phyloP scores from a whole-genome alignment of 129 eudicot genomes.

The Pulicaria dysenterica region DNA sequence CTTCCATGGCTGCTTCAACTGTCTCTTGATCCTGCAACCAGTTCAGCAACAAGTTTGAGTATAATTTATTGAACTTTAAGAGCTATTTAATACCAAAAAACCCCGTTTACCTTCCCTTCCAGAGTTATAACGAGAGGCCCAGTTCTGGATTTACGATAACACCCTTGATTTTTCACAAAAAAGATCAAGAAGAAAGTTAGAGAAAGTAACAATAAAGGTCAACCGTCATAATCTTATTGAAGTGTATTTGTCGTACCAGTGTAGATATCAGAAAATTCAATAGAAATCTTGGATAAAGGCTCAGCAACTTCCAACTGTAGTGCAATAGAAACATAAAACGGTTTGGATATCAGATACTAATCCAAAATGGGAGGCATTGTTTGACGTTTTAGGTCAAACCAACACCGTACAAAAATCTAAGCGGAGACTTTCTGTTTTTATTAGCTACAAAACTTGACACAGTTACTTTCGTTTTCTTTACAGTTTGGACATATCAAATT shows the following conservation, averaged over 20 bases:
- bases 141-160: constrained; percentile 70
- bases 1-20: constrained; percentile 65
- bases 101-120: constrained; percentile 67
- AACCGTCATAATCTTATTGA: not conserved
- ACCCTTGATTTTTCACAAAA: constrained; percentile 43
- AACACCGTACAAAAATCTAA: too few relatives aligned
- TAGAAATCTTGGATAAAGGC: constrained; percentile 68
- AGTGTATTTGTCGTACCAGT: constrained; percentile 49
- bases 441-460: too few relatives aligned
- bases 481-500: not conserved
- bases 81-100: not conserved
- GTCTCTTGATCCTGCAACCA: constrained; percentile 66
- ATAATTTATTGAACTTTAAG: not conserved
- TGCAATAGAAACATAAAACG: not conserved
- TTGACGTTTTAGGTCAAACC: constrained; percentile 27
- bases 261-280: constrained; percentile 74
- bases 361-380: not conserved
- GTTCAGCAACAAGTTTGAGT: constrained; percentile 4
- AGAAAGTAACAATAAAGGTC: constrained; percentile 6
- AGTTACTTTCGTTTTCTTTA: not conserved
- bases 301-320: constrained; percentile 80
- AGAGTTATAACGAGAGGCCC: constrained; percentile 70
- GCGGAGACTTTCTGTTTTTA: too few relatives aligned
- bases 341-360: not conserved
- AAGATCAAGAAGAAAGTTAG: constrained; percentile 9